Base-by-base conservation (phyloP, 495 filamentous ascomycete genomes). In the Poronia punctata region DNA sequence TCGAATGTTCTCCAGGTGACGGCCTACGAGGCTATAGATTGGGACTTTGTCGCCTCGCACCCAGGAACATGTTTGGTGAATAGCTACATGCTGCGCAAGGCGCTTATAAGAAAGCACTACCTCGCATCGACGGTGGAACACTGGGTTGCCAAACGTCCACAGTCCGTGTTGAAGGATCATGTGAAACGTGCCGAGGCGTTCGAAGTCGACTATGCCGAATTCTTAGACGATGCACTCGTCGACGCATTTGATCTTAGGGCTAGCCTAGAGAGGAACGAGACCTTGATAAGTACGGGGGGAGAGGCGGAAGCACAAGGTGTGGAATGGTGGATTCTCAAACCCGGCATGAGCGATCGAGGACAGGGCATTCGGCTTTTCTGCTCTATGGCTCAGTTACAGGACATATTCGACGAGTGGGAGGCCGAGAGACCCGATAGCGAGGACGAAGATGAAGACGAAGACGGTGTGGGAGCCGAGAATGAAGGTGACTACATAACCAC, bases 281-380 rank as follows among this genome's bases (percentile, higher is more conserved):
- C 25, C n/a, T n/a, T 35, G 41, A 22, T 36, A 39, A 19, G 20
- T 23, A 12, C 6, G 0, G 18, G 30, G 6, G 28, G 11, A 8
- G 17, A 41, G 15, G 38, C 12, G 10, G 17, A 19, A 19, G 34
- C 19, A 1, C 28, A 35, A 18, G 31, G 34, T 3, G 4, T 46
- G 12, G 84, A 93, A 62, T 98, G 90, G 90, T 98, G 92, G 92
- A 95, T 97, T 46, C 62, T 97, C 27, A 98, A 98, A 57, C 92
- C 92, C 0, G 78, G 89, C 1, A 97, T 98, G 92, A 94, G 87
- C 61, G 92, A 97, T 55, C 76, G 89, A 4, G 92, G 90, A 2
- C 87, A 95, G 55, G 92, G 92, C 2, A 92, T 98, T 28, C 65
- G 86, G 25, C 67, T 98, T 2, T 98, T 98, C 61, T 82, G 76